Evolutionary conservation across 2,329 filamentous ascomycete genomes (phyloP).

Genomic region (Dothideomycetes sp.): DNA sequence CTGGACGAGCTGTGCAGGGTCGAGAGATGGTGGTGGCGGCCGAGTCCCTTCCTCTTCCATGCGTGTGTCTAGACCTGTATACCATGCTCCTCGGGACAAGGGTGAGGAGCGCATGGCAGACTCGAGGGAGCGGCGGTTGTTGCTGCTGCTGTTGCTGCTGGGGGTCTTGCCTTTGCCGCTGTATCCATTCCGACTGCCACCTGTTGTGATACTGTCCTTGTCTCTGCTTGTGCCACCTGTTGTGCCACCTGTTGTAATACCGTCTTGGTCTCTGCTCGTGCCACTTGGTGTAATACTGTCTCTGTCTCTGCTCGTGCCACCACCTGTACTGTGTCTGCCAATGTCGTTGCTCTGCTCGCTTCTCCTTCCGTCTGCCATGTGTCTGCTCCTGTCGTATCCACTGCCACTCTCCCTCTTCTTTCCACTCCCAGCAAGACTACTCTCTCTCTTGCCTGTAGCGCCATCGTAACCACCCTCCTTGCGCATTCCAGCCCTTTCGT

Average conservation of each 20-base stretch:
- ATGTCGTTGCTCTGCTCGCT: background rate
- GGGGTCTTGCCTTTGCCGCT: constrained; percentile 13
- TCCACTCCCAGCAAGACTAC: too few species aligned
- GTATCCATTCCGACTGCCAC: constrained; percentile 4
- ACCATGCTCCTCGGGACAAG: constrained; percentile 15
- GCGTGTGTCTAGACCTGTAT: constrained; percentile 7
- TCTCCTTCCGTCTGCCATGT: background rate
- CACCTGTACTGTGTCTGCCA: background rate
- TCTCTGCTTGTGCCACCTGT: too few species aligned
- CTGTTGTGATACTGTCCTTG: background rate
- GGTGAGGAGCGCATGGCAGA: constrained; percentile 18
- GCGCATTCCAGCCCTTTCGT: too few species aligned
- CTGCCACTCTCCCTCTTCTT: background rate
- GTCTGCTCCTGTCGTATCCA: too few species aligned
- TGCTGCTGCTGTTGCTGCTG: constrained; percentile 10
- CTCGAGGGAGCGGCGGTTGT: constrained; percentile 16
- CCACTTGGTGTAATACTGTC: background rate
- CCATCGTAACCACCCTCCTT: too few species aligned
- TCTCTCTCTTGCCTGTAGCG: background rate
- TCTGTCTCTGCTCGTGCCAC: background rate
- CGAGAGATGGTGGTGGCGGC: constrained; percentile 45
- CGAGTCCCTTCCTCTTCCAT: background rate
- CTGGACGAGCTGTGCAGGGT: constrained; percentile 82
- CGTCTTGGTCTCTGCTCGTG: background rate
- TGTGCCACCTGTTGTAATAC: background rate